Base-by-base conservation (phyloP, 75 land plant species). In the Pseudotsuga menziesii region DNA sequence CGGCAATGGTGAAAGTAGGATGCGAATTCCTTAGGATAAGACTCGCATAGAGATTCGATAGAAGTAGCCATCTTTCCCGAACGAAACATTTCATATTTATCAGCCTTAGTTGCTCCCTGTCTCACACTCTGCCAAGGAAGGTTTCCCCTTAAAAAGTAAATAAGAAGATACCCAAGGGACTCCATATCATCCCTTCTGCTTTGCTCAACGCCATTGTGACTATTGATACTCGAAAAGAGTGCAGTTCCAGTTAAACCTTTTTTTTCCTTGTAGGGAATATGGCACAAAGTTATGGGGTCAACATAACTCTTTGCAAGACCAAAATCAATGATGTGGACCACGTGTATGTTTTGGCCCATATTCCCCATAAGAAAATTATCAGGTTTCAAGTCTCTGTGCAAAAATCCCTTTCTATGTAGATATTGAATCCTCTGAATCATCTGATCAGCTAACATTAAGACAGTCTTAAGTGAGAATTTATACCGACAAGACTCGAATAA, bases 291-390 rank as follows among this genome's bases (percentile, higher is more conserved):
- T 66, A 85, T 72, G 0, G 90, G 67, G 58, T 93, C 93, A 16
- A 93, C 81, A 77, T 87, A 93, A 77, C 87, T 88, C 87, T 93
- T 93, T 55, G 93, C 95, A 57, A 93, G 89, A 16, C 95, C 95
- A 86, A 90, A 90, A 82, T 93, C 95, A 80, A 93, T 93, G 39
- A 93, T 85, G 63, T 93, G 90, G 22, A 90, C 95, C 93, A 90
- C 74, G n/a, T 54, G 55, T 4, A 12, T 32, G 4, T 63, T 81
- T 88, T 52, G 85, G 89, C 93, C 95, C 75, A 86, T 87, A 23
- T 92, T 93, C 58, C 98, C 98, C 98, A 94, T 92, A 22, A 94
- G 89, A 78, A 94, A 94, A 78, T 94, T 94, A 81, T 92, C 98
- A 36, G 98, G 98, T 69, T 94, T 94, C 54, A 94, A 90, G 77